A percentile compares a stretch with the other conserved stretches of the same genome.
Evolutionary conservation across 2,329 filamentous ascomycete species (phyloP).

Genomic region (Bimuria novae-zelandiae): DNA sequence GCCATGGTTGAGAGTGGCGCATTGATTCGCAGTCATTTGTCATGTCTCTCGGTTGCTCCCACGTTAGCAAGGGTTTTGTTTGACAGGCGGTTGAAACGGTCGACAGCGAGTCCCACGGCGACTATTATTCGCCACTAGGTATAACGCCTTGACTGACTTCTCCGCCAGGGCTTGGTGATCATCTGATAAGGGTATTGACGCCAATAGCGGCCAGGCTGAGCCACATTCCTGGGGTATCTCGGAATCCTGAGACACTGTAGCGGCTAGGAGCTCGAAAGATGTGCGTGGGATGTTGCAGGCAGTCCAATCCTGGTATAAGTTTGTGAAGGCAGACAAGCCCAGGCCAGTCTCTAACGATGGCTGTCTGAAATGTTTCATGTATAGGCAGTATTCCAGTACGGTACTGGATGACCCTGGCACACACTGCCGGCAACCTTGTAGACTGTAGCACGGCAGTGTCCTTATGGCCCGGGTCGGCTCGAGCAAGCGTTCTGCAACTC

Average conservation of each 20-base stretch:
- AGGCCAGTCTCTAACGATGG: slow-evolving; percentile 10
- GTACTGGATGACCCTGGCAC: slow-evolving; percentile 8
- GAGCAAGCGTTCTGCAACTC: slow-evolving; percentile 13
- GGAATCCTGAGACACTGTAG: slow-evolving; percentile 21
- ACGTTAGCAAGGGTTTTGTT: slow-evolving; percentile 12
- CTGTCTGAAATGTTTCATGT: slow-evolving; percentile 33
- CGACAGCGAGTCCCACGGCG: slow-evolving; percentile 20
- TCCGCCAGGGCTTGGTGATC: slow-evolving; percentile 29
- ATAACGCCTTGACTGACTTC: slow-evolving; percentile 25
- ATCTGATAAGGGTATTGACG: slow-evolving; percentile 34
- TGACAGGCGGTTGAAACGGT: slow-evolving; percentile 25
- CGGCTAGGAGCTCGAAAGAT: slow-evolving; percentile 13
- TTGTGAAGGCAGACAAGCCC: background rate
- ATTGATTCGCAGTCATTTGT: background rate
- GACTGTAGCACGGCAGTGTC: slow-evolving; percentile 8
- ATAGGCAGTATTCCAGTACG: slow-evolving; percentile 19
- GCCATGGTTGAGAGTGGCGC: slow-evolving; percentile 4
- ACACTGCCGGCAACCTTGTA: background rate
- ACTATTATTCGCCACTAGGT: slow-evolving; percentile 27
- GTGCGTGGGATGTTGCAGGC: slow-evolving; percentile 7
- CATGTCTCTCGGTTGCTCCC: slow-evolving; percentile 7
- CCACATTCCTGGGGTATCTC: slow-evolving; percentile 32
- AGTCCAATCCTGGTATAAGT: background rate
- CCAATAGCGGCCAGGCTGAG: slow-evolving; percentile 13
- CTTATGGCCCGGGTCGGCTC: slow-evolving; percentile 6